Base-by-base conservation (phyloP, 169 alveolate species). In the Pseudocohnilembus persalinus region DNA sequence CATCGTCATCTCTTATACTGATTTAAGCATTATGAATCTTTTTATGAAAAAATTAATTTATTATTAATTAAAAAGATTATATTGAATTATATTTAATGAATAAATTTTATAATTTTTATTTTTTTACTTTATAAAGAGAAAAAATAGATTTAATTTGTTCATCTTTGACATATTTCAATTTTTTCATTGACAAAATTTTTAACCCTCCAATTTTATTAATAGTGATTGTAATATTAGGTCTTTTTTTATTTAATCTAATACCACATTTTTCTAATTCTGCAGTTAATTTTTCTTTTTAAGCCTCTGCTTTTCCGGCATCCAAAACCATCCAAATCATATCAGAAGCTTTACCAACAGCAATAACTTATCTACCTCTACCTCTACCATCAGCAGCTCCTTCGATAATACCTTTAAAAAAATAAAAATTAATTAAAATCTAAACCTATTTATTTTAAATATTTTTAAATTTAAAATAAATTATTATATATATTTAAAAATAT, bases 361-460 rank as follows among this genome's bases (percentile, higher is more conserved):
- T 97, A 35, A 98, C 99, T 94, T 98, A 97, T 85, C 99, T 90
- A 68, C 99, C 99, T 82, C 99, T 88, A 73, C 99, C 99, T 88
- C 97, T 94, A 76, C 99, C 99, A 82, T 94, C 96, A 32, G 99
- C 96, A 25, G 99, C 99, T 1, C 99, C 99, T 85, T 97, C 98
- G 74, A 98, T 98, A 80, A 98, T 98, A 76, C 94, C 68, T 49
- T 49, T 49, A 20, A 20, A 11, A 49, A 49, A 11, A 49, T 11
- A 11, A 11, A 11, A 49, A 49, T 11, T 49, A 20, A 11, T 49
- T n/a, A n/a, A n/a, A n/a, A n/a, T n/a, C n/a, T n/a, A n/a, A n/a
- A n/a, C n/a, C n/a, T n/a, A n/a, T n/a, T n/a, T n/a, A n/a, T n/a
- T n/a, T n/a, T n/a, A n/a, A n/a, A n/a, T n/a, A n/a, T n/a, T n/a